These are phyloP conservation scores for Tetrahymena borealis DNA, from an alignment of 73 alveolate genomes.

Conservation along the genomic window DNA sequence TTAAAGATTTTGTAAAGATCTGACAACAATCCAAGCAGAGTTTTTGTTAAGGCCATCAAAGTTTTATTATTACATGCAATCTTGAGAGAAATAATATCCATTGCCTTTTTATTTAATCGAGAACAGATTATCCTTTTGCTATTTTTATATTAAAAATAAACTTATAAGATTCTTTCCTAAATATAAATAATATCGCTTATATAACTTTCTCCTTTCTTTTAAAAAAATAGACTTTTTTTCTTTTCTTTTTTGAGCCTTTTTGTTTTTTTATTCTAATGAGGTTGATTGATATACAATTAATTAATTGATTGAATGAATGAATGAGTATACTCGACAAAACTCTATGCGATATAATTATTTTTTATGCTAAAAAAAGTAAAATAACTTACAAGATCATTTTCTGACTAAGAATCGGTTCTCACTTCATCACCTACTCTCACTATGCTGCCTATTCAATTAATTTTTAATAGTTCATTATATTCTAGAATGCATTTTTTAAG, in stretches of 20 bases:
- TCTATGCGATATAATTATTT: too few species aligned
- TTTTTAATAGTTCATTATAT: too few species aligned
- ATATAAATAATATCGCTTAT: too few species aligned
- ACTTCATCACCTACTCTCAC: constrained; percentile 7
- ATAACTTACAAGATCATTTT: neutral
- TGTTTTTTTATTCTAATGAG: too few species aligned
- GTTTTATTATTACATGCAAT: neutral
- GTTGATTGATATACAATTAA: too few species aligned
- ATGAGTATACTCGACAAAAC: too few species aligned
- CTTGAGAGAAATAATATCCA: neutral
- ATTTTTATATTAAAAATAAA: neutral
- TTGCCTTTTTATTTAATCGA: neutral
- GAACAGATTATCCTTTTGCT: neutral
- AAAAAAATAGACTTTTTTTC: too few species aligned
- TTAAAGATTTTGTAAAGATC: neutral
- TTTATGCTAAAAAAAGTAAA: too few species aligned
- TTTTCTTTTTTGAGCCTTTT: too few species aligned
- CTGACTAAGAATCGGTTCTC: neutral
- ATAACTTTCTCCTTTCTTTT: too few species aligned
- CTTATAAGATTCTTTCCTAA: too few species aligned
- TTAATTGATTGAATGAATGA: too few species aligned
- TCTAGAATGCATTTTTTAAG: neutral
- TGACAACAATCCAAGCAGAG: neutral
- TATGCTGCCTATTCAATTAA: neutral
- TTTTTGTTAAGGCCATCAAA: neutral